A percentile compares a stretch with the other conserved stretches of the same genome.
phyloP scores from a whole-genome alignment of 495 filamentous ascomycete species.

The Talaromyces proteolyticus region DNA sequence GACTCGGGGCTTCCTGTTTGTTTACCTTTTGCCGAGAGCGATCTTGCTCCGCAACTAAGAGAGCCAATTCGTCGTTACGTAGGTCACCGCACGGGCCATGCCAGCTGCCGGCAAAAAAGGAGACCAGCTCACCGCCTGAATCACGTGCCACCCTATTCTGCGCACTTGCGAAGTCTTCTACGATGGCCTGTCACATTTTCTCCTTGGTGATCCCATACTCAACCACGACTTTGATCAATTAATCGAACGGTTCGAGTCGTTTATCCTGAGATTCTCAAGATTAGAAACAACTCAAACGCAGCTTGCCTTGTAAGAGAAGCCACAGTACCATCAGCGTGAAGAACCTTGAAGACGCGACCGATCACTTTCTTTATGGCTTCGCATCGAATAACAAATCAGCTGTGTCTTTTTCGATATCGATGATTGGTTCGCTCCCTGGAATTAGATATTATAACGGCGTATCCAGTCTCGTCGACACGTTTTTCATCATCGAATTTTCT shows the following conservation, averaged over 20 bases:
- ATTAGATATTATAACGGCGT: too few relatives aligned
- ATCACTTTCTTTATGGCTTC: neutral
- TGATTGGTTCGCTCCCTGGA: neutral
- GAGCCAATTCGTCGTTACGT: neutral
- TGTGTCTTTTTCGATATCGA: neutral
- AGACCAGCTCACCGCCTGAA: neutral
- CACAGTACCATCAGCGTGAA: neutral
- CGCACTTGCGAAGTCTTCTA: neutral
- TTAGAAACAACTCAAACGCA: too few relatives aligned
- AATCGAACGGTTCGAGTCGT: neutral
- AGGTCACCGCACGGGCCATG: neutral
- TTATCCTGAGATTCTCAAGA: too few relatives aligned
- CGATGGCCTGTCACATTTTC: neutral
- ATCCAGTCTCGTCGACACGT: too few relatives aligned
- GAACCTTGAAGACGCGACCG: neutral
- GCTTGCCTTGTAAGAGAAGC: too few relatives aligned
- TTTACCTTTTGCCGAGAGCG: conserved; percentile 8
- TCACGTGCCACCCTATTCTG: neutral
- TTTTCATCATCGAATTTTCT: too few relatives aligned
- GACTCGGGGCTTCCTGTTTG: too few relatives aligned
- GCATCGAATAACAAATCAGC: neutral
- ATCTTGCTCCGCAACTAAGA: conserved; percentile 5
- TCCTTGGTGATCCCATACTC: too few relatives aligned
- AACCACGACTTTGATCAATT: neutral
- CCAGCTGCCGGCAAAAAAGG: neutral